phyloP scores from a whole-genome alignment of 495 filamentous ascomycete species.

The Penicillium daleae region DNA sequence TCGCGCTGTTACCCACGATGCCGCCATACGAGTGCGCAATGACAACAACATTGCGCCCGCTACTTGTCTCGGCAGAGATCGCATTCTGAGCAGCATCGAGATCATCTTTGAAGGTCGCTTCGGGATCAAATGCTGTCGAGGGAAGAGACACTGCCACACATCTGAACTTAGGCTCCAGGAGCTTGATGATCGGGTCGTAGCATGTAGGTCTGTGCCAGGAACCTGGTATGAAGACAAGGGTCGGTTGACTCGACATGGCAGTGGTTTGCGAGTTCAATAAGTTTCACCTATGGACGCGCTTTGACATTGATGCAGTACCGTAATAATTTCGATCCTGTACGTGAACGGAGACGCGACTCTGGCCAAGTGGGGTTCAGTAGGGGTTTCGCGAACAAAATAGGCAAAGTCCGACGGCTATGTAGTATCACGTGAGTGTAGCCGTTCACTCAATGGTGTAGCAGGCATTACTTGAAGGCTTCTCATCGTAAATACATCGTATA shows the following conservation, averaged over 20 bases:
- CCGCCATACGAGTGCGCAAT: conserved; percentile 58
- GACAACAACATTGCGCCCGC: conserved; percentile 48
- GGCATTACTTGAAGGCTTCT: no score
- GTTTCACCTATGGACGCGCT: neutral
- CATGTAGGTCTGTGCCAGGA: conserved; percentile 49
- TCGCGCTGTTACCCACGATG: conserved; percentile 49
- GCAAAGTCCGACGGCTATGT: no score
- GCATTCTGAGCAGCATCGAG: conserved; percentile 40
- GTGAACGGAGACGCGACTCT: no score
- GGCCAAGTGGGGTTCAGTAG: no score
- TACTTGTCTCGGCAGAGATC: conserved; percentile 36
- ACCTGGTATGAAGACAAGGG: conserved; percentile 52
- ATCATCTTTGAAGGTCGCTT: conserved; percentile 42
- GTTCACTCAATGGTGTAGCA: no score
- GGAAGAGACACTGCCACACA: conserved; percentile 39
- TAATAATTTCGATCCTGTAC: neutral
- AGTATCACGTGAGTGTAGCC: no score
- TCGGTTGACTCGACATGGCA: conserved; percentile 28
- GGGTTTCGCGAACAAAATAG: no score
- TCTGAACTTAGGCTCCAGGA: conserved; percentile 36
- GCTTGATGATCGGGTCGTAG: conserved; percentile 42
- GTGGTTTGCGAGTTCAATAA: neutral
- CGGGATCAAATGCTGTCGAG: conserved; percentile 40
- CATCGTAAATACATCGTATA: no score
- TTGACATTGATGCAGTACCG: neutral